Evolutionary conservation across 1,284 basidiomycete species (phyloP).

Genomic region (Leccinum insolens): DNA sequence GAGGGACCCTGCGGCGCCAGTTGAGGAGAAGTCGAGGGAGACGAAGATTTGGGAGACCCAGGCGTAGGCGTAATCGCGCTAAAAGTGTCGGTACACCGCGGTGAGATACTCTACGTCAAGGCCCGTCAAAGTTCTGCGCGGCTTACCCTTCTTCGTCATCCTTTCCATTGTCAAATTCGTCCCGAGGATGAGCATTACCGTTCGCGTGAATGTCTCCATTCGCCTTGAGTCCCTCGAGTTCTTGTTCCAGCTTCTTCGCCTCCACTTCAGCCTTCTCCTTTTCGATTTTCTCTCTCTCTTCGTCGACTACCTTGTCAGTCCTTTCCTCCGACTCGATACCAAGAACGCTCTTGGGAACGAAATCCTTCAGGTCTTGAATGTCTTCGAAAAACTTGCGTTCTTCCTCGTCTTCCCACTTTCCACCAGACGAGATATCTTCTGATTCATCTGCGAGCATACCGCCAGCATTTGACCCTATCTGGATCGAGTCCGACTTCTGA

Average conservation of each 20-base stretch:
- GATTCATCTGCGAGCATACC: constrained; percentile 49
- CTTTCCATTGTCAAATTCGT: constrained; percentile 29
- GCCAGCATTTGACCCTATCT: constrained; percentile 62
- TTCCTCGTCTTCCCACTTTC: constrained; percentile 99
- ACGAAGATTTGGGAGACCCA: constrained; percentile 62
- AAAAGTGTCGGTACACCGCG: not conserved
- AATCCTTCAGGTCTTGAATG: constrained; percentile 87
- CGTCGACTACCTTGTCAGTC: constrained; percentile 43
- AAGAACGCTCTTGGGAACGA: constrained; percentile 86
- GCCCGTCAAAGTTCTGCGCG: constrained; percentile 17
- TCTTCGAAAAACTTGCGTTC: constrained; percentile 95
- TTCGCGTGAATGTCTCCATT: constrained; percentile 32
- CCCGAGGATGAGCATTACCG: constrained; percentile 16
- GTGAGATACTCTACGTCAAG: constrained; percentile 7
- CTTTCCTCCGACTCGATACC: constrained; percentile 72
- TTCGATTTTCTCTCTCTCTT: constrained; percentile 48
- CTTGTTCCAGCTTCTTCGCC: constrained; percentile 70
- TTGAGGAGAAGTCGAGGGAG: constrained; percentile 66
- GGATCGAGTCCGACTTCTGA: constrained; percentile 77
- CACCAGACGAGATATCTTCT: constrained; percentile 63
- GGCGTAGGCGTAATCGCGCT: constrained; percentile 61
- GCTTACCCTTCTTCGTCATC: constrained; percentile 57
- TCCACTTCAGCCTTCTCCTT: constrained; percentile 59
- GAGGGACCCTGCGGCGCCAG: constrained; percentile 86
- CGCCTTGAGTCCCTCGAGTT: constrained; percentile 56